Percentiles rank a stretch among this genome's conserved stretches.
Evolutionary conservation across 805 yeast genomes (phyloP).

Genomic region (Schwanniomyces occidentalis): DNA sequence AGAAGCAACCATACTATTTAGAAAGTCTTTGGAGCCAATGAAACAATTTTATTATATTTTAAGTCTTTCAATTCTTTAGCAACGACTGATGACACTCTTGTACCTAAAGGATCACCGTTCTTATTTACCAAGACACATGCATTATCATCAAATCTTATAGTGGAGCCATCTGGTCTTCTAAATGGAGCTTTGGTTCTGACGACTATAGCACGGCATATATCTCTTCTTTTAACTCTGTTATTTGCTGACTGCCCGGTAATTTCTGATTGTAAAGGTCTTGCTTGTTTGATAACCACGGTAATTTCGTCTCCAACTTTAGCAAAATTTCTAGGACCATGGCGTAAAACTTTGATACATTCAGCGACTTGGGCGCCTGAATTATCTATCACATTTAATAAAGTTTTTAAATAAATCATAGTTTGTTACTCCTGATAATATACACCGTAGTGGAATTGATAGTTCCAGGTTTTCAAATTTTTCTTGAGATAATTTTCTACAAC

Average conservation of each 20-base stretch:
- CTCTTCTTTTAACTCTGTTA: constrained; percentile 90
- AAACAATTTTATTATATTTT: constrained; percentile 80
- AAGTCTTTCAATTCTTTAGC: constrained; percentile 86
- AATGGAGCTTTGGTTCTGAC: constrained; percentile 85
- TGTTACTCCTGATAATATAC: not conserved
- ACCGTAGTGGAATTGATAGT: no score
- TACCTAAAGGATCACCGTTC: constrained; percentile 90
- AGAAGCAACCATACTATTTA: constrained; percentile 7
- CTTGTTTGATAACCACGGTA: constrained; percentile 91
- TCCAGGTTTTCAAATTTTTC: no score
- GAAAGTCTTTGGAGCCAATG: constrained; percentile 78
- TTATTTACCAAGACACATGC: constrained; percentile 95
- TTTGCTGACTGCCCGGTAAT: constrained; percentile 72
- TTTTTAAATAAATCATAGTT: constrained; percentile 81
- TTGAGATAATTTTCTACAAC: no score
- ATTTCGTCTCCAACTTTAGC: constrained; percentile 90
- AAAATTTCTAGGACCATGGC: constrained; percentile 81
- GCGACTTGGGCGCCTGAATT: constrained; percentile 94
- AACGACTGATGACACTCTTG: constrained; percentile 87
- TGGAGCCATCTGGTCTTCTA: constrained; percentile 83
- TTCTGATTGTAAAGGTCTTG: constrained; percentile 71
- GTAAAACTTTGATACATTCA: constrained; percentile 92
- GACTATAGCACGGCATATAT: constrained; percentile 91
- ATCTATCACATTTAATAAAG: constrained; percentile 87
- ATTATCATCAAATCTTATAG: constrained; percentile 87